Base-by-base conservation (phyloP, 192 early-diverging fungal genomes). In the Spizellomyces sp. region DNA sequence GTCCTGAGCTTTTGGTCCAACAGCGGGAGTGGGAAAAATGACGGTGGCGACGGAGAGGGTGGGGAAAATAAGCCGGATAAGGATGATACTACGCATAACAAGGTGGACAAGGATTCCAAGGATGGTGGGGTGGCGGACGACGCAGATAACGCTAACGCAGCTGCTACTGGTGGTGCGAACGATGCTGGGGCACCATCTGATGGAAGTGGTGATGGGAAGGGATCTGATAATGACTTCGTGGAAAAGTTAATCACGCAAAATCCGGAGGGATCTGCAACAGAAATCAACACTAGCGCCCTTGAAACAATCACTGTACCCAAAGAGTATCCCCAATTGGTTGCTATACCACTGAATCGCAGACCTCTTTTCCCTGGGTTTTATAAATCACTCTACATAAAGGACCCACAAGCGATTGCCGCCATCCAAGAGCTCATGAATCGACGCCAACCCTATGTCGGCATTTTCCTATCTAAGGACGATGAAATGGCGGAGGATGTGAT, bases 301-400 rank as follows among this genome's bases (percentile, higher is more conserved):
- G 76, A 77, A 47, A 71, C 66, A 45, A 65, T 83, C 6, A 50
- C 58, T 5, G 90, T 96, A 8, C 96, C 96, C 6, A 93, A 95
- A 47, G 87, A 90, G 54, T 98, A 96, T 74, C 93, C 97, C 6
- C 94, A 96, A 69, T 90, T 98, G 0, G 83, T 99, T 71, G 94
- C 95, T 19, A 84, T 99, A 43, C 97, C 97, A 0, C 91, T 99
- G 62, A 92, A 94, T 15, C 84, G 94, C 9, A 86, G 97, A 22
- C 95, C 95, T 17, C 80, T 99, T 21, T 99, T 99, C 70, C 97
- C 97, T 19, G 96, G 95, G 36, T 95, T 96, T 75, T 99, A 97
- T 84, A 99, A 99, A 82, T 94, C 96, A 6, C 90, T 99, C 27
- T 94, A 95, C 27, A 94, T 99, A 64, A 95, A 96, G 78, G 93